Conservation (phyloP, 2,329 filamentous ascomycete species). For the Penicillium olsonii region DNA sequence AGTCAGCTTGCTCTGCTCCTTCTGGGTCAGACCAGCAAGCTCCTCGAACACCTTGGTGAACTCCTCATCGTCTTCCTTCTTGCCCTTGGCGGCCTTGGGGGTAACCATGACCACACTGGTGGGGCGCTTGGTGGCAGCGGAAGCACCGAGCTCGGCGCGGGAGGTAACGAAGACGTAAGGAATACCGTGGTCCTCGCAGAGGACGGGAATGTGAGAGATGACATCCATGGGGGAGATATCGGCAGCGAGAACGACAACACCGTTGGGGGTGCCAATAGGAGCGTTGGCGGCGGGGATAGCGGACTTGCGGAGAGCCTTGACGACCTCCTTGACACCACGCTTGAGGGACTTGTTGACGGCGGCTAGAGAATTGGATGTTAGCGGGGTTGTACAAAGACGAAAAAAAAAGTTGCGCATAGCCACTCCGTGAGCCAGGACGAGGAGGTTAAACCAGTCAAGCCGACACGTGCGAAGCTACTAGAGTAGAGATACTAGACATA, state of each 20-base stretch:
- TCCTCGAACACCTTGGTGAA: conserved; percentile 58
- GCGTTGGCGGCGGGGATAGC: conserved; percentile 66
- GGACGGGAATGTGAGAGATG: conserved; percentile 94
- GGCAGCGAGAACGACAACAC: conserved; percentile 86
- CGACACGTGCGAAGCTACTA: not conserved
- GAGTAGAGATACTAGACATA: conserved; percentile 23
- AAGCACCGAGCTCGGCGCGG: conserved; percentile 88
- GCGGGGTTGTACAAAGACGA: conserved; percentile 9
- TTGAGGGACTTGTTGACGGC: conserved; percentile 95
- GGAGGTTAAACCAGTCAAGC: not conserved
- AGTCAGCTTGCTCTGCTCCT: conserved; percentile 60
- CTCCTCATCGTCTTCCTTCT: conserved; percentile 50
- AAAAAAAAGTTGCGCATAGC: conserved; percentile 4
- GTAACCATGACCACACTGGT: conserved; percentile 91
- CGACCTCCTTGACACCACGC: conserved; percentile 97
- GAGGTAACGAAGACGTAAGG: conserved; percentile 95
- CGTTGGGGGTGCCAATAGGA: conserved; percentile 63
- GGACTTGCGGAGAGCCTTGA: conserved; percentile 96
- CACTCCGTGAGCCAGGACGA: not conserved
- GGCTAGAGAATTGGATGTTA: conserved; percentile 56
- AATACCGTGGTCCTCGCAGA: conserved; percentile 97
- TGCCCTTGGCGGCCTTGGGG: conserved; percentile 54
- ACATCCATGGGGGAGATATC: conserved; percentile 99
- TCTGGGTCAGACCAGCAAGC: conserved; percentile 60
- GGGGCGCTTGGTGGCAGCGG: conserved; percentile 91